Conservation (phyloP, 371 early-diverging fungal species). For the Apophysomyces sp. region DNA sequence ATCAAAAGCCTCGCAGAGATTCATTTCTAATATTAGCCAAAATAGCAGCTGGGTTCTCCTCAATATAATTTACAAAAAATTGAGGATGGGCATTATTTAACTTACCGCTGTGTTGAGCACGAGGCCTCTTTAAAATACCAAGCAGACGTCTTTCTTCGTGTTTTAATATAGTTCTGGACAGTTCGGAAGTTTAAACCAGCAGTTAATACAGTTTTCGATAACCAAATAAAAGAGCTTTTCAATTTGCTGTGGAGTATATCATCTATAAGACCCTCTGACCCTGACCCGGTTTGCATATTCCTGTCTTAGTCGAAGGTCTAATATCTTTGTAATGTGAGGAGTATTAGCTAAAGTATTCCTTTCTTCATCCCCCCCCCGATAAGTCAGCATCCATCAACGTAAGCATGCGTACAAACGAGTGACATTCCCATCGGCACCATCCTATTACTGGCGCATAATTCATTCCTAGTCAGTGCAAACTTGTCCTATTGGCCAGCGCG, state of each 20-base stretch:
- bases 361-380: not conserved
- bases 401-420: constrained; percentile 6
- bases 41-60: too few relatives aligned
- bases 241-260: constrained; percentile 16
- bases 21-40: too few relatives aligned
- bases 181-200: constrained; percentile 10
- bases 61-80: too few relatives aligned
- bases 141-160: constrained; percentile 10
- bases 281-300: not conserved
- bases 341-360: not conserved
- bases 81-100: constrained; percentile 2
- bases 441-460: too few relatives aligned
- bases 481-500: too few relatives aligned
- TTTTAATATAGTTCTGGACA: constrained; percentile 7
- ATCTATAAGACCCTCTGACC: constrained; percentile 8
- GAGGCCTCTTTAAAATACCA: not conserved
- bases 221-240: constrained; percentile 22
- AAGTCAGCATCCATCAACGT: constrained; percentile 11
- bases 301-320: constrained; percentile 2
- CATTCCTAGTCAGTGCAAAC: too few relatives aligned
- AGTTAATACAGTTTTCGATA: constrained; percentile 14
- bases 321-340: constrained; percentile 4
- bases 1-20: too few relatives aligned
- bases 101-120: constrained; percentile 7
- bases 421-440: too few relatives aligned